A percentile compares a stretch with the other conserved stretches of the same genome.
These are phyloP conservation scores for Phyllosticta citrichinensis DNA, from an alignment of 2,329 filamentous ascomycete genomes.

Conservation along the genomic window DNA sequence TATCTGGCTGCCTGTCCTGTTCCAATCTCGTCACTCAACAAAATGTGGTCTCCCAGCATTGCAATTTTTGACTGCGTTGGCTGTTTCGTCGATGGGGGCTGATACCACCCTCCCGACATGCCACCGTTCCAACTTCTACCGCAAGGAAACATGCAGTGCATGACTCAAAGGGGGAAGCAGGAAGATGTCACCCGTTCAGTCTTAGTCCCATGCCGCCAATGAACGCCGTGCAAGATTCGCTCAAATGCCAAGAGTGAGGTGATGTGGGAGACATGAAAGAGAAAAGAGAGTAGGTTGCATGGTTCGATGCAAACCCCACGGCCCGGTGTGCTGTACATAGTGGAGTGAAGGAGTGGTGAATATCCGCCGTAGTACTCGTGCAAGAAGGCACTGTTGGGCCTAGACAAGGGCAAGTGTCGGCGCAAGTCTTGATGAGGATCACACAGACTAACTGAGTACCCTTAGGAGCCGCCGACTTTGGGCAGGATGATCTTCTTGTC, in stretches of 20 bases:
- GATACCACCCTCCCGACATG: too few relatives aligned
- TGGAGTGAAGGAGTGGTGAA: neutral
- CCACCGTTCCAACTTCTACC: neutral
- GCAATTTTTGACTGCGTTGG: too few relatives aligned
- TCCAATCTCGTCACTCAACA: neutral
- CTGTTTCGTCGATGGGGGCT: too few relatives aligned
- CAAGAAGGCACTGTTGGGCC: too few relatives aligned
- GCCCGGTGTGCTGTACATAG: neutral
- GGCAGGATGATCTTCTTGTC: conserved; percentile 4
- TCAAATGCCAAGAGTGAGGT: neutral
- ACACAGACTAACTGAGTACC: neutral
- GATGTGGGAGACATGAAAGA: neutral
- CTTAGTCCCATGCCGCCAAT: neutral
- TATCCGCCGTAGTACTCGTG: too few relatives aligned
- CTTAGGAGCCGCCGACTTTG: neutral
- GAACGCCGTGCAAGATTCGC: neutral
- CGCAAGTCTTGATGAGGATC: neutral
- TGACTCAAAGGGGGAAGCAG: neutral
- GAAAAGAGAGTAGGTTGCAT: neutral
- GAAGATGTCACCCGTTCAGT: neutral
- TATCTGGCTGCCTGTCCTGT: neutral
- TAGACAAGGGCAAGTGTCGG: neutral
- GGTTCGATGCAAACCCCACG: neutral
- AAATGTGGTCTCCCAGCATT: neutral
- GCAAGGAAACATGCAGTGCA: neutral